Evolutionary conservation across 2,329 filamentous ascomycete species (phyloP).

Genomic region (Furcasterigmium furcatum): DNA sequence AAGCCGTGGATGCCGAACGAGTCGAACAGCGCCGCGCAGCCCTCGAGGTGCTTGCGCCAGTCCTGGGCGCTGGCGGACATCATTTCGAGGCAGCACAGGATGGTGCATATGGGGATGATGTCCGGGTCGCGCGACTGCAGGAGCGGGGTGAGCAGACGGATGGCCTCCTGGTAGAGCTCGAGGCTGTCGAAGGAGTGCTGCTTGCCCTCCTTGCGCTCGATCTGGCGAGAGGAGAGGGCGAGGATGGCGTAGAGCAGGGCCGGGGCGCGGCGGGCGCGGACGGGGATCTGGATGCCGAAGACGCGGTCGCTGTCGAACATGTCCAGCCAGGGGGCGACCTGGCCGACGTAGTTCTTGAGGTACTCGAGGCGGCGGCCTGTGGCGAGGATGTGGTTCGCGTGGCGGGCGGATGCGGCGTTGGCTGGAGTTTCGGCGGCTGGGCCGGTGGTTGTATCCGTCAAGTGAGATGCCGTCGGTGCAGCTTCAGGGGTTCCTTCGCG

Average conservation of each 20-base stretch:
- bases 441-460: constrained; percentile 33
- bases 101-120: constrained; percentile 32
- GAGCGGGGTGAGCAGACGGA: constrained; percentile 34
- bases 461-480: constrained; percentile 25
- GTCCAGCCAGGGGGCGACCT: constrained; percentile 54
- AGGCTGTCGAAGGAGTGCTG: constrained; percentile 46
- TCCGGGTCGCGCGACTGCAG: constrained; percentile 26
- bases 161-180: constrained; percentile 52
- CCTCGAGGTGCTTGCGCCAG: constrained; percentile 55
- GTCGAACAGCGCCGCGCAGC: constrained; percentile 52
- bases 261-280: constrained; percentile 41
- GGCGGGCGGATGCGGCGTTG: constrained; percentile 4
- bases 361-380: constrained; percentile 31
- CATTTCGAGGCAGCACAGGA: constrained; percentile 39
- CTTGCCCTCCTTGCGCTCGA: constrained; percentile 45
- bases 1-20: constrained; percentile 51
- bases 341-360: constrained; percentile 47
- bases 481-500: constrained; percentile 30
- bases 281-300: constrained; percentile 49
- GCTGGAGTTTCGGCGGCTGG: constrained; percentile 29
- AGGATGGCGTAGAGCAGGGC: constrained; percentile 48
- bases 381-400: constrained; percentile 17
- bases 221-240: constrained; percentile 50
- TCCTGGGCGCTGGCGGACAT: constrained; percentile 38
- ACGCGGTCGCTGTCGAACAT: constrained; percentile 53